Evolutionary conservation across 225 moss, liverwort and hornwort species (phyloP).

Genomic region (Climacium dendroides): DNA sequence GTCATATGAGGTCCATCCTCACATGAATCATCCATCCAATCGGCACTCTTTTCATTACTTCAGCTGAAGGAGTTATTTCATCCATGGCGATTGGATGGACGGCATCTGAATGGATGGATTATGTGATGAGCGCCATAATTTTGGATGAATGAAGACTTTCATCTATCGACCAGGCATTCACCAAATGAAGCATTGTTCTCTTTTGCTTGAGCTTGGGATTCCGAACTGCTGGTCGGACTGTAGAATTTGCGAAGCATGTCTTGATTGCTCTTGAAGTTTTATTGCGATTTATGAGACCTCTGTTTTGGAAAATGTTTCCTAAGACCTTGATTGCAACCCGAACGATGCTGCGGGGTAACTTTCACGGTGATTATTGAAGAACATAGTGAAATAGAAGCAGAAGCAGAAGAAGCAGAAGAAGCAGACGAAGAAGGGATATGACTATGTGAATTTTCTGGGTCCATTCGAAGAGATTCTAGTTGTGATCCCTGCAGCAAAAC

Average conservation of each 20-base stretch:
- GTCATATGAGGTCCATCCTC: too few relatives aligned
- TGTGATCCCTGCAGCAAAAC: background rate
- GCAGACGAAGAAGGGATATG: background rate
- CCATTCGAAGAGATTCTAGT: background rate
- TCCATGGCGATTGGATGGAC: background rate
- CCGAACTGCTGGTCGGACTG: background rate
- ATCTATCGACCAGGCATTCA: background rate
- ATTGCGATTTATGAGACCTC: background rate
- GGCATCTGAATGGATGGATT: background rate
- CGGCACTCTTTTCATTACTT: too few relatives aligned
- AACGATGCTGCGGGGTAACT: background rate
- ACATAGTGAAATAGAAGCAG: background rate
- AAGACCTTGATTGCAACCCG: background rate
- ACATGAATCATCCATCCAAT: background rate
- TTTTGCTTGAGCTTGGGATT: background rate
- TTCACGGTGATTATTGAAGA: background rate
- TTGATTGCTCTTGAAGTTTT: background rate
- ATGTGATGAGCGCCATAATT: too few relatives aligned
- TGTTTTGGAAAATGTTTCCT: background rate
- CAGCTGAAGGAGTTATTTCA: background rate
- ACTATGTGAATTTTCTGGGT: background rate
- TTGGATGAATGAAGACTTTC: background rate
- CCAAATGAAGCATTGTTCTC: background rate
- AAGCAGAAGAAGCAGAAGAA: background rate
- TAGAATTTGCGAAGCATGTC: background rate